phyloP scores from a whole-genome alignment of 1,139 yeast genomes.

The Saccharomyces uvarum region DNA sequence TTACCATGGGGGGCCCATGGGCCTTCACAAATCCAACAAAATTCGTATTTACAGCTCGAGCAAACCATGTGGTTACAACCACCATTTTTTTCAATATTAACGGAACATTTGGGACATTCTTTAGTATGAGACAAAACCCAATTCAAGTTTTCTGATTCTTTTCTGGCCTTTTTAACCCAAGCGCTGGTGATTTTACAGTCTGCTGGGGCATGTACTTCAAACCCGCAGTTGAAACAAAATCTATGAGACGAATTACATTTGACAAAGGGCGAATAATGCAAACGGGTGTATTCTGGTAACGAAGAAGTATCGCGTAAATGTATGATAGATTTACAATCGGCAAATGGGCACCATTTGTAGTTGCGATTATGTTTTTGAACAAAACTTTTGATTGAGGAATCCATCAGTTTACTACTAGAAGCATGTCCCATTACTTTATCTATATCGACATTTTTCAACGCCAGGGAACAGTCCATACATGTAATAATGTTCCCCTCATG shows the following conservation, averaged over 20 bases:
- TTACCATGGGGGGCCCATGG: constrained; percentile 70
- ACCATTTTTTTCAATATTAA: constrained; percentile 70
- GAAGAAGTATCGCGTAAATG: constrained; percentile 38
- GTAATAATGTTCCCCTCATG: constrained; percentile 49
- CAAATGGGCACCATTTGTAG: constrained; percentile 76
- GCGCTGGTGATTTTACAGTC: constrained; percentile 61
- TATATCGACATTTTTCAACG: constrained; percentile 31
- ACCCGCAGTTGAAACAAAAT: constrained; percentile 74
- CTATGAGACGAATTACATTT: constrained; percentile 58
- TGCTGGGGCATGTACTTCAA: constrained; percentile 75
- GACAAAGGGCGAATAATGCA: constrained; percentile 53
- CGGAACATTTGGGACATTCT: constrained; percentile 56
- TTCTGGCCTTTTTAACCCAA: constrained; percentile 78
- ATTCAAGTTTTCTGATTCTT: constrained; percentile 80
- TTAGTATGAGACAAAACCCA: constrained; percentile 91
- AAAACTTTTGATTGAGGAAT: constrained; percentile 40
- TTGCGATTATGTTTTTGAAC: constrained; percentile 47
- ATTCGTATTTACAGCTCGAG: constrained; percentile 64
- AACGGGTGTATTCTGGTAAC: constrained; percentile 27
- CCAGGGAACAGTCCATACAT: constrained; percentile 52
- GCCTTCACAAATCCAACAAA: constrained; percentile 89
- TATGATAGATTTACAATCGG: constrained; percentile 65
- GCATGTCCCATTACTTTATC: constrained; percentile 33
- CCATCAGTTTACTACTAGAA: constrained; percentile 28
- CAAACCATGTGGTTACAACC: constrained; percentile 97